phyloP scores from a whole-genome alignment of 768 basidiomycete genomes.

The Coprinopsis strossmayeri region DNA sequence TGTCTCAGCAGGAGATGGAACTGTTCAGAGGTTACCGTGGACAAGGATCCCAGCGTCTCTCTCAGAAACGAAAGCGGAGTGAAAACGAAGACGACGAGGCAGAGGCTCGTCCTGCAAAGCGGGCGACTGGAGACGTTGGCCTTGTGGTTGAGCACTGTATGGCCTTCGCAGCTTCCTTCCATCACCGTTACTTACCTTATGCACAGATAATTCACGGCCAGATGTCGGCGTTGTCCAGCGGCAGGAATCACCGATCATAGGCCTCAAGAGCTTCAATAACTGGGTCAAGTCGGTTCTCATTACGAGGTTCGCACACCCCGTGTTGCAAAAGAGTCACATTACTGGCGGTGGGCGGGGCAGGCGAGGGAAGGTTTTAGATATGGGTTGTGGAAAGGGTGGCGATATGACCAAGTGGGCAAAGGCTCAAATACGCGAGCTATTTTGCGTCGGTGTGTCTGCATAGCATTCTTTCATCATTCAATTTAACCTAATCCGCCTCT shows the following conservation, averaged over 20 bases:
- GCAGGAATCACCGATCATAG: constrained; percentile 88
- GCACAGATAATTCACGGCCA: constrained; percentile 83
- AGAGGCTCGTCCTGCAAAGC: constrained; percentile 37
- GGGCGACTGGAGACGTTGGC: constrained; percentile 60
- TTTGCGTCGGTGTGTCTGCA: constrained; percentile 71
- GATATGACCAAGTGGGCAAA: constrained; percentile 95
- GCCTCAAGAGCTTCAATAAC: constrained; percentile 97
- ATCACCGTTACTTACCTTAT: constrained; percentile 1
- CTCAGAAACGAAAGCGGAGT: constrained; percentile 46
- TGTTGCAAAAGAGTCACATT: constrained; percentile 36
- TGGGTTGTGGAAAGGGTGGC: constrained; percentile 99
- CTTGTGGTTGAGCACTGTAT: constrained; percentile 75
- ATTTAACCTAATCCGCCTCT: too few species aligned
- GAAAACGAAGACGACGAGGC: constrained; percentile 25
- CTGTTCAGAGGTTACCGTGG: constrained; percentile 52
- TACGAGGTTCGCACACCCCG: constrained; percentile 78
- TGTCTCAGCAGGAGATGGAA: constrained; percentile 57
- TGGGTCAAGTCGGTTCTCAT: constrained; percentile 99
- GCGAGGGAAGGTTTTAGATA: constrained; percentile 81
- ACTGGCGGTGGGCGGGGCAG: constrained; percentile 22
- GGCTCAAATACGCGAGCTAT: constrained; percentile 70
- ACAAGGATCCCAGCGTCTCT: constrained; percentile 44
- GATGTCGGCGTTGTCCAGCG: constrained; percentile 86
- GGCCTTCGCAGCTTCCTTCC: constrained; percentile 7
- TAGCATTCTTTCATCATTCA: constrained; percentile 1